Percentiles rank a stretch among this genome's conserved stretches.
Evolutionary conservation across 495 filamentous ascomycete species (phyloP).

Genomic region (Pyronema domesticum): DNA sequence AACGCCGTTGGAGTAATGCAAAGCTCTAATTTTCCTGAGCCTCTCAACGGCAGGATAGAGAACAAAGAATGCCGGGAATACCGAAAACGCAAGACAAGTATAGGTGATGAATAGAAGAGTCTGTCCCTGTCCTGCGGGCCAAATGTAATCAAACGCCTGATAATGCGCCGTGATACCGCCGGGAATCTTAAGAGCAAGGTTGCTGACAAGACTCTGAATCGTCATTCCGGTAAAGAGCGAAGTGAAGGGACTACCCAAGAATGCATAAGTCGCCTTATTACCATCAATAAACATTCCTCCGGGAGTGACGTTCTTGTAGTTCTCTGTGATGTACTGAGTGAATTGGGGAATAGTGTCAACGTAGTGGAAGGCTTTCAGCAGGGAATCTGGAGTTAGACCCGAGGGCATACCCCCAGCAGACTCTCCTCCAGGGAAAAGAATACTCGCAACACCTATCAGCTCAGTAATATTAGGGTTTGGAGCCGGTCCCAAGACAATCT

Average conservation of each 20-base stretch:
- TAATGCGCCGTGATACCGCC: constrained; percentile 43
- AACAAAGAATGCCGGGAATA: constrained; percentile 68
- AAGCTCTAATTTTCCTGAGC: constrained; percentile 52
- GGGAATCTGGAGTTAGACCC: not conserved
- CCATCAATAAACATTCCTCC: constrained; percentile 56
- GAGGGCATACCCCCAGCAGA: not conserved
- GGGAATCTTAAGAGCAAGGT: constrained; percentile 36
- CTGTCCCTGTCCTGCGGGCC: constrained; percentile 40
- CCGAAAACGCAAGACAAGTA: constrained; percentile 54
- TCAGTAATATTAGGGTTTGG: too few species aligned
- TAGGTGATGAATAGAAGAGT: constrained; percentile 67
- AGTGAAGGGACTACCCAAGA: constrained; percentile 33
- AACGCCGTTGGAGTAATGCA: constrained; percentile 79
- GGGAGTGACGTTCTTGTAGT: constrained; percentile 49
- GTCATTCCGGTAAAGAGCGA: constrained; percentile 40
- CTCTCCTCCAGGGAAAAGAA: not conserved
- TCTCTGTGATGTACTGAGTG: constrained; percentile 39
- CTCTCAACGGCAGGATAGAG: constrained; percentile 72
- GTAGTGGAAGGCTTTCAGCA: constrained; percentile 21
- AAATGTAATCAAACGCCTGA: constrained; percentile 52
- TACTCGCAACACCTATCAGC: not conserved
- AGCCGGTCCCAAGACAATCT: not conserved
- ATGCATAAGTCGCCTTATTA: constrained; percentile 38
- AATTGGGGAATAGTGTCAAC: constrained; percentile 51
- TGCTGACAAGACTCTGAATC: constrained; percentile 54